Percentiles rank a stretch among this genome's conserved stretches.
These are phyloP conservation scores for Lenwebbia sp. DNA, from an alignment of 345 rosid species.

Conservation along the genomic window DNA sequence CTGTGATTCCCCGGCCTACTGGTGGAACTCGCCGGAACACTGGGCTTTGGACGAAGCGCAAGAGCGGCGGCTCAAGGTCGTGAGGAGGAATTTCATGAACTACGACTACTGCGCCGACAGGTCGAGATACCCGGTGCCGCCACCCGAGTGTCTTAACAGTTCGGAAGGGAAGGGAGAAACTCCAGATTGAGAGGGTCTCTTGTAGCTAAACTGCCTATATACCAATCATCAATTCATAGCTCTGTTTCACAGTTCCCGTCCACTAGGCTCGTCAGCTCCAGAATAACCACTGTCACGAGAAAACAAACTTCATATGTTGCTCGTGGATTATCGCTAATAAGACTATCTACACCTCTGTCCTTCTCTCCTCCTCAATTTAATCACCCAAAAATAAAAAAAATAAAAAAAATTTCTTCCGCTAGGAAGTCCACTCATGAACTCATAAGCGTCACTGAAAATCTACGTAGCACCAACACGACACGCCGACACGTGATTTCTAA, in stretches of 20 bases:
- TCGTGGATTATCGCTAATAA: neutral
- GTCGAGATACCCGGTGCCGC: constrained; percentile 10
- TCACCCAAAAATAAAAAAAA: no score
- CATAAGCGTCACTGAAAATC: neutral
- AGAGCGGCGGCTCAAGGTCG: constrained; percentile 4
- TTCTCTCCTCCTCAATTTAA: no score
- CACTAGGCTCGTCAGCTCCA: neutral
- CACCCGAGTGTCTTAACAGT: constrained; percentile 17
- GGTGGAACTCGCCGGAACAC: constrained; percentile 49
- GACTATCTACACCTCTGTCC: neutral
- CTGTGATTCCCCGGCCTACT: constrained; percentile 23
- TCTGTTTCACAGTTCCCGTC: no score
- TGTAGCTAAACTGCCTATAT: no score
- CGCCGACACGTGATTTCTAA: no score
- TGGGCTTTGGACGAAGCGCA: constrained; percentile 15
- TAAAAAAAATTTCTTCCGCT: neutral
- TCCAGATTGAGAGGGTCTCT: no score
- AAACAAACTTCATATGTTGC: neutral
- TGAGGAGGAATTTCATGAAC: constrained; percentile 8
- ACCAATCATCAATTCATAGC: no score
- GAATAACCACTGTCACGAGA: no score
- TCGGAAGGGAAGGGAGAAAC: no score
- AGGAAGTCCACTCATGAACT: neutral
- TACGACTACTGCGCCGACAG: constrained; percentile 40
- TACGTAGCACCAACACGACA: no score